Evolutionary conservation across 2,329 filamentous ascomycete genomes (phyloP), one percentile per base, ranked within the genome.

Genomic region (Fusarium sp.): DNA sequence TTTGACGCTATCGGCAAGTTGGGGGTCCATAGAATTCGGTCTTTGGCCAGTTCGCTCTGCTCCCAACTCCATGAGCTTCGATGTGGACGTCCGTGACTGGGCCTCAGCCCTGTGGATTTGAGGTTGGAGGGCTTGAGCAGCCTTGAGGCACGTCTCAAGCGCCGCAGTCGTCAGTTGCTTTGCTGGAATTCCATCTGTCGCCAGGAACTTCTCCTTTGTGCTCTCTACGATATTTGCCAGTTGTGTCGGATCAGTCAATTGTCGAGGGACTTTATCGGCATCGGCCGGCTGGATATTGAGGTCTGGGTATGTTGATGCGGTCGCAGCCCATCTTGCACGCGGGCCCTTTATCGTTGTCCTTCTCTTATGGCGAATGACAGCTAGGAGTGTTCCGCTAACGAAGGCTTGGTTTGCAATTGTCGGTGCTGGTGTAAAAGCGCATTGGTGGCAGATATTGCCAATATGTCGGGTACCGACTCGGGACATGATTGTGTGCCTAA

Each of bases 11-110:
- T 86, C 83, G 68, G 82, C 81, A 50, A 88, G 73, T 70, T 83
- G 79, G 6, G 75, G 59, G 59, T 83, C 79, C 41, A 82, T 79
- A 17, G 78, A 67, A 30, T 38, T 69, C 32, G 82, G 68, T 45
- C 76, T 76, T 5, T 78, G 62, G 11, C 82, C 82, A 6, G 78
- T 80, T 20, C 82, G 75, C 62, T 83, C 81, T 36, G 78, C 78
- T 12, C 81, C 85, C 26, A 86, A 75, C 48, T 85, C 85, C 36
- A 90, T 85, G 50, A 92, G 82, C 32, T 86, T 87, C 41, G 89
- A 90, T 14, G 88, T 86, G 6, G 89, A 87, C 26, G 84, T 85
- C 62, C 81, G 79, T 52, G 81, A 78, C 69, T 85, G 81, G 54
- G 79, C 81, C 61, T 85, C 81, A 26, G 81, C 80, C 69, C 81